Conservation (phyloP, 345 rosid genomes). For the Rhodomyrtus tomentosa region DNA sequence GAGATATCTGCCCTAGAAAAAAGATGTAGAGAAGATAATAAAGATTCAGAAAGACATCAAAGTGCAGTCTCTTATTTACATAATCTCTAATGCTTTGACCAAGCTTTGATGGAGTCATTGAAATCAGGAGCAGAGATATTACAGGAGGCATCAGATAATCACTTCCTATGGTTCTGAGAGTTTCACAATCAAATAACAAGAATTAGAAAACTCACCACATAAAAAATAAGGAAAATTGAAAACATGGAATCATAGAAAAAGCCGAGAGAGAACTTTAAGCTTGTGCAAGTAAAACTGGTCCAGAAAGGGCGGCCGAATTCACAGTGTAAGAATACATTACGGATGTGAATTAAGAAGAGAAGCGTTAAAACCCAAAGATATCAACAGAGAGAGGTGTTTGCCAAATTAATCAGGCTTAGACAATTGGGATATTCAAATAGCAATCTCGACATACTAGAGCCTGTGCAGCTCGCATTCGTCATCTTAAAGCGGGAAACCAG, state of each 20-base stretch:
- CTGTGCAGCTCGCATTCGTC: background rate
- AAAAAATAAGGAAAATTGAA: background rate
- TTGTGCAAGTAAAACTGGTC: background rate
- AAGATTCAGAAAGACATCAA: background rate
- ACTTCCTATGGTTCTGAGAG: background rate
- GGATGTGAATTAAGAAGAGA: background rate
- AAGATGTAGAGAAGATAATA: background rate
- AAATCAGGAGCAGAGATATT: background rate
- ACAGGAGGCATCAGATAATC: background rate
- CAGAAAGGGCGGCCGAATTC: background rate
- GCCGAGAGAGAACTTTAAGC: background rate
- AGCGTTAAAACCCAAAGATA: background rate
- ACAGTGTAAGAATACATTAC: background rate
- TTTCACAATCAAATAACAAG: background rate
- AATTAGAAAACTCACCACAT: background rate
- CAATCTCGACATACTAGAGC: background rate
- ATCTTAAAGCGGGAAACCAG: background rate
- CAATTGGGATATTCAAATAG: background rate
- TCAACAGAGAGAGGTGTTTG: background rate
- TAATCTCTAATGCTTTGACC: background rate
- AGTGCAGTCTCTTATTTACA: constrained; percentile 2
- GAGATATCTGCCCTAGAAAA: background rate
- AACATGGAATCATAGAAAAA: background rate
- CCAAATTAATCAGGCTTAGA: background rate
- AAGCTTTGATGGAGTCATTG: background rate